Conservation (phyloP, 208 protist species). For the Crithidia bombi region DNA sequence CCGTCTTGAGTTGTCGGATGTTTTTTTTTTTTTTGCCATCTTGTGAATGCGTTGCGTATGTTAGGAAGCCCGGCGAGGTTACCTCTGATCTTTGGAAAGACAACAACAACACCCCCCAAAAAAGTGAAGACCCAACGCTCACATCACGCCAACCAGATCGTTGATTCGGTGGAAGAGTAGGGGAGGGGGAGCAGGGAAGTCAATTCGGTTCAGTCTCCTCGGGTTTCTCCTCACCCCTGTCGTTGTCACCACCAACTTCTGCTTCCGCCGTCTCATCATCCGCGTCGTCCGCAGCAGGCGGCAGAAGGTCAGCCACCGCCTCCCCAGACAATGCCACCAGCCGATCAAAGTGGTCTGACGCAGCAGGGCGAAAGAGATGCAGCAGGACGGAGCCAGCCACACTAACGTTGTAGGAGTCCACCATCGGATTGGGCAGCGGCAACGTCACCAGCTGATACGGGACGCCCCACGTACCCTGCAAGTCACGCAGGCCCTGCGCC, state of each 20-base stretch:
- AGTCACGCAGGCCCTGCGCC: constrained; percentile 56
- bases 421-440: constrained; percentile 65
- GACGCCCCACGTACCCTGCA: constrained; percentile 61
- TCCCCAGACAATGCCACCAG: constrained; percentile 25
- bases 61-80: not conserved
- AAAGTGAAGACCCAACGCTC: not conserved
- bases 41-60: not conserved
- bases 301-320: constrained; percentile 14
- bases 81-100: not conserved
- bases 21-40: no score
- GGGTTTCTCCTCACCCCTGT: not conserved
- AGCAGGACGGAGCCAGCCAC: constrained; percentile 81
- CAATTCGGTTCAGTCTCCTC: not conserved
- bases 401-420: constrained; percentile 85
- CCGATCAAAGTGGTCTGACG: constrained; percentile 47
- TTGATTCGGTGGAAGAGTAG: no score
- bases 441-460: constrained; percentile 70
- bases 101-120: not conserved
- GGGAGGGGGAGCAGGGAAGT: no score
- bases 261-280: constrained; percentile 1
- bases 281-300: not conserved
- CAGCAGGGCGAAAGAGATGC: constrained; percentile 66
- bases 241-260: not conserved
- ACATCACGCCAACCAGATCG: no score
- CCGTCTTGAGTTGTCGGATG: no score